Evolutionary conservation across 495 filamentous ascomycete genomes (phyloP).

Genomic region (Podospora didyma): DNA sequence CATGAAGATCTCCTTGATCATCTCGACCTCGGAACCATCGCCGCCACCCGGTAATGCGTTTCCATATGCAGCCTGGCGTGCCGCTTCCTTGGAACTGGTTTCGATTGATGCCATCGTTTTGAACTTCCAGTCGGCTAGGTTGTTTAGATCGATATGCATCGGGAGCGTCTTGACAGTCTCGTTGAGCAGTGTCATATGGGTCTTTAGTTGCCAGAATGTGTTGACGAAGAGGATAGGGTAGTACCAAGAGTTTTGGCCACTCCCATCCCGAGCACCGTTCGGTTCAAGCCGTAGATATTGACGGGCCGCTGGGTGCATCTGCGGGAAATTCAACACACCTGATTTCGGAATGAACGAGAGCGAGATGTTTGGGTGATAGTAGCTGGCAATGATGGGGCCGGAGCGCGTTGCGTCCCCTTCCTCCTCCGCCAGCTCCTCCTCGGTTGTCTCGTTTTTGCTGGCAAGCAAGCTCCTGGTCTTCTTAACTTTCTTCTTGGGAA

Average conservation of each 20-base stretch:
- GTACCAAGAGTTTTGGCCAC: constrained; percentile 92
- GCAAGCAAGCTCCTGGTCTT: constrained; percentile 89
- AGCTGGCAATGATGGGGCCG: constrained; percentile 69
- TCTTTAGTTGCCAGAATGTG: constrained; percentile 92
- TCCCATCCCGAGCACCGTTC: constrained; percentile 68
- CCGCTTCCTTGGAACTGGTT: constrained; percentile 76
- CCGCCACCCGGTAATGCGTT: constrained; percentile 55
- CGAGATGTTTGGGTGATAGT: constrained; percentile 95
- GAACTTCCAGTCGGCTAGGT: constrained; percentile 89
- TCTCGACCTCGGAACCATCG: constrained; percentile 74
- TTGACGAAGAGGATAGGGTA: constrained; percentile 88
- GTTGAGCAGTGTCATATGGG: constrained; percentile 89
- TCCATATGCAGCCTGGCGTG: constrained; percentile 63
- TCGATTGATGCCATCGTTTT: constrained; percentile 78
- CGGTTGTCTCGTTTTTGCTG: constrained; percentile 46
- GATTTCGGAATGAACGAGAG: constrained; percentile 81
- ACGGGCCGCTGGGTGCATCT: constrained; percentile 67
- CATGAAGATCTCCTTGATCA: constrained; percentile 89
- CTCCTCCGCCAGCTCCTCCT: constrained; percentile 41
- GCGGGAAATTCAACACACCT: constrained; percentile 60
- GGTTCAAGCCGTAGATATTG: constrained; percentile 75
- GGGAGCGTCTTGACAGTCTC: constrained; percentile 82
- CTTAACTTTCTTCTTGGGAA: constrained; percentile 82
- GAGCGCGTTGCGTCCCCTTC: constrained; percentile 38
- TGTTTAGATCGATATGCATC: constrained; percentile 77